These are phyloP conservation scores for Ceratocystis huliohia DNA, from an alignment of 2,329 filamentous ascomycete genomes.

Conservation along the genomic window DNA sequence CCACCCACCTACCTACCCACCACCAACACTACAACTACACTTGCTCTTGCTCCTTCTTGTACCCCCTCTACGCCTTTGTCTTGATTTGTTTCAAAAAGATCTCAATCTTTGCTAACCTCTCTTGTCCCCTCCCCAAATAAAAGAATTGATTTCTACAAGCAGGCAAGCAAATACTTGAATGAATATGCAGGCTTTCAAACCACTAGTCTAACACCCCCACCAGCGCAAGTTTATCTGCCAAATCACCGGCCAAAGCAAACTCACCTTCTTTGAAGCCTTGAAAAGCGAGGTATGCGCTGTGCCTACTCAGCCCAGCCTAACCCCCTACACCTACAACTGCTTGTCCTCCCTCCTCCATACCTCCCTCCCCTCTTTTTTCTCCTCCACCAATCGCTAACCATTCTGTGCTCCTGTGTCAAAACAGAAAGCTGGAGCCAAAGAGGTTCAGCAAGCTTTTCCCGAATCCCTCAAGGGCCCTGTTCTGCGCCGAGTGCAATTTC, in stretches of 20 bases:
- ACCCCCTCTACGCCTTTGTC: conserved; percentile 16
- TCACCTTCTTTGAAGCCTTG: conserved; percentile 86
- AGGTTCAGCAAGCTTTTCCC: conserved; percentile 85
- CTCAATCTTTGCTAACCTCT: not conserved
- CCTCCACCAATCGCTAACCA: conserved; percentile 1
- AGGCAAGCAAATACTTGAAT: conserved; percentile 41
- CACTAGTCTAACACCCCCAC: conserved; percentile 14
- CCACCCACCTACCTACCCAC: conserved; percentile 10
- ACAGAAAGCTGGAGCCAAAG: conserved; percentile 64
- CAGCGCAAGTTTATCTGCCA: conserved; percentile 87
- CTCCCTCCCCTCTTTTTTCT: not conserved
- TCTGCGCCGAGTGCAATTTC: conserved; percentile 81
- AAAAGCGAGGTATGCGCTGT: conserved; percentile 63
- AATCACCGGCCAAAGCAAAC: conserved; percentile 81
- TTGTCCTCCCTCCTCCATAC: too few relatives aligned
- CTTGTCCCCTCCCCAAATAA: conserved; percentile 26
- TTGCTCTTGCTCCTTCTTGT: not conserved
- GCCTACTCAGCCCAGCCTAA: conserved; percentile 21
- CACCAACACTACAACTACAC: not conserved
- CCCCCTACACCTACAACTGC: conserved; percentile 2
- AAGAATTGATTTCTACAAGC: conserved; percentile 87
- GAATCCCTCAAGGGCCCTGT: conserved; percentile 85
- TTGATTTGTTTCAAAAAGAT: not conserved
- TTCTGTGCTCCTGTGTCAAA: conserved; percentile 14
- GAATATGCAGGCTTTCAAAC: not conserved